Evolutionary conservation across 2,329 filamentous ascomycete species (phyloP).

Genomic region (Paecilomyces formosus): DNA sequence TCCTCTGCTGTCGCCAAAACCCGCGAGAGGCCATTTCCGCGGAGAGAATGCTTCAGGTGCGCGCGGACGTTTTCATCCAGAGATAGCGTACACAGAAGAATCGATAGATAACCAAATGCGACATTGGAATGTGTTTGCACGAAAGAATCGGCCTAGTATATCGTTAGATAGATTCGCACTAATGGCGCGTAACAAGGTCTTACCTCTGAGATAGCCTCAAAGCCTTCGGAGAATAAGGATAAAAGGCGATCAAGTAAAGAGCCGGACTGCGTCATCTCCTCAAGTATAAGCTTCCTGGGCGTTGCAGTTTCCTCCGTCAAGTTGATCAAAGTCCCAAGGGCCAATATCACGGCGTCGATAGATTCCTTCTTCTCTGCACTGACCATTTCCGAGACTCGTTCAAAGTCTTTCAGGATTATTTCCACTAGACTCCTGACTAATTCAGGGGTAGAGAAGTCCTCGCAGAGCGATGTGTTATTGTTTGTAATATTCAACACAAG

Average conservation of each 20-base stretch:
- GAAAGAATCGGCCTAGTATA: slow-evolving; percentile 42
- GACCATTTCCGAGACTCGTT: slow-evolving; percentile 20
- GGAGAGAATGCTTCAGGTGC: slow-evolving; percentile 37
- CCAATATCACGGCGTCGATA: slow-evolving; percentile 67
- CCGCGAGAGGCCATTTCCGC: slow-evolving; percentile 39
- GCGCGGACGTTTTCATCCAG: slow-evolving; percentile 44
- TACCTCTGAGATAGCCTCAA: slow-evolving; percentile 62
- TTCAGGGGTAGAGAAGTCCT: slow-evolving; percentile 51
- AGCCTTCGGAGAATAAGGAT: slow-evolving; percentile 59
- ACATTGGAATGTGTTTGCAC: slow-evolving; percentile 73
- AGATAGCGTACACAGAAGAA: slow-evolving; percentile 75
- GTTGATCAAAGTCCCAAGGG: slow-evolving; percentile 79
- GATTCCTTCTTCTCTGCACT: slow-evolving; percentile 43
- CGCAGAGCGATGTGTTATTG: slow-evolving; percentile 62
- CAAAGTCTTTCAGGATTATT: slow-evolving; percentile 27
- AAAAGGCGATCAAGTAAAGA: slow-evolving; percentile 54
- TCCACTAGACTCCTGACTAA: slow-evolving; percentile 29
- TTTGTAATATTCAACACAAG: slow-evolving; percentile 83
- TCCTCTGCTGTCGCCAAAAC: slow-evolving; percentile 54
- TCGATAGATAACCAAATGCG: slow-evolving; percentile 75
- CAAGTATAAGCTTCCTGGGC: slow-evolving; percentile 48
- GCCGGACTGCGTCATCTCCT: slow-evolving; percentile 24
- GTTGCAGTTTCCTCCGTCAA: slow-evolving; percentile 68
- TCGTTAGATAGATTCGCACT: slow-evolving; percentile 9
- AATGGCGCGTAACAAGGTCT: slow-evolving; percentile 22